These are phyloP conservation scores for Chlorella vulgaris DNA, from an alignment of 139 green algal species.

Conservation along the genomic window DNA sequence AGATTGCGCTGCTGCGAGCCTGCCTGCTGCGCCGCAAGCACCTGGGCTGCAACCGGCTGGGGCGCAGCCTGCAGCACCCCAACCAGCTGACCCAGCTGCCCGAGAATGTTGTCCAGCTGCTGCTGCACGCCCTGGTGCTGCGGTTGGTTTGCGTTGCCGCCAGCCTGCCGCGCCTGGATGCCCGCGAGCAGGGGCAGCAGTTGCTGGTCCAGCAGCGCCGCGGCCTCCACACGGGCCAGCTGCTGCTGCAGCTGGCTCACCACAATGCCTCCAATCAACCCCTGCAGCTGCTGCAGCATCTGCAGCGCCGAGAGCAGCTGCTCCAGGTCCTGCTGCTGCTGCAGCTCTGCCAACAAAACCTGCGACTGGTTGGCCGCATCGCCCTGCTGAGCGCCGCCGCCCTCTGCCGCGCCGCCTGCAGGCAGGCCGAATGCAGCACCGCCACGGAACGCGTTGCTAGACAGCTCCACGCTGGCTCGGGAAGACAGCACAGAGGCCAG, in stretches of 20 bases:
- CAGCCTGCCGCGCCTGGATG: not conserved
- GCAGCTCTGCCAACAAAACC: not conserved
- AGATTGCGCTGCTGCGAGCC: not conserved
- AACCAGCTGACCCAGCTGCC: not conserved
- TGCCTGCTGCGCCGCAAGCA: not conserved
- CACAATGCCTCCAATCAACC: not conserved
- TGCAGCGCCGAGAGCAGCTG: constrained; percentile 12
- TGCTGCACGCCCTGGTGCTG: not conserved
- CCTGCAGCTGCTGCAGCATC: constrained; percentile 28
- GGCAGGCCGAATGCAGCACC: not conserved
- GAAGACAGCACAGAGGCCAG: not conserved
- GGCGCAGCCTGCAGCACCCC: not conserved
- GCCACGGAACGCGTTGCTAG: not conserved
- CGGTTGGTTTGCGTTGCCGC: not conserved
- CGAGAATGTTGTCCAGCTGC: not conserved
- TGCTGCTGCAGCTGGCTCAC: constrained; percentile 16
- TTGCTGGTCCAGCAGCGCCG: constrained; percentile 8
- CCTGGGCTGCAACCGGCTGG: not conserved
- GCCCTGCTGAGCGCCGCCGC: not conserved
- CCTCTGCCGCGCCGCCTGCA: not conserved
- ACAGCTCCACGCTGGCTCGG: not conserved
- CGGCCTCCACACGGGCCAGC: not conserved
- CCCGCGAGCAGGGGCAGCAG: constrained; percentile 20
- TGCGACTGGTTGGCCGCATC: not conserved
- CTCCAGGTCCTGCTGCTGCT: constrained; percentile 3